These are phyloP conservation scores for Magnolia officinalis DNA, from an alignment of 164 flowering plant species.

Conservation along the genomic window DNA sequence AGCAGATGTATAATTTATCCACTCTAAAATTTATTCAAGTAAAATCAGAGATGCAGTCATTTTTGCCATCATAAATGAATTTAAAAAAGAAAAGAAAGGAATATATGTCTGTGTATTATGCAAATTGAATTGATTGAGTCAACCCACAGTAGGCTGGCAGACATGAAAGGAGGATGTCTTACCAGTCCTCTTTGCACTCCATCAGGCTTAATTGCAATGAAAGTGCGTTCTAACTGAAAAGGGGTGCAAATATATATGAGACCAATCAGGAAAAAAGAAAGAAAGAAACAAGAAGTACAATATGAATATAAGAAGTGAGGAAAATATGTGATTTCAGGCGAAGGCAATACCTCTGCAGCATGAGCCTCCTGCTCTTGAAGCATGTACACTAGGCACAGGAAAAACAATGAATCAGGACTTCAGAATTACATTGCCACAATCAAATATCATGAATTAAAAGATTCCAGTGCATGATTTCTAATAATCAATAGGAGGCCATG, in stretches of 20 bases:
- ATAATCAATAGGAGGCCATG: not conserved
- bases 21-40: too few relatives aligned
- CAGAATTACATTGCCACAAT: not conserved
- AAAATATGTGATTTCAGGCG: not conserved
- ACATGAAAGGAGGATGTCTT: slow-evolving; percentile 14
- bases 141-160: not conserved
- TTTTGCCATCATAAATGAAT: not conserved
- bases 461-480: not conserved
- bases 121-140: not conserved
- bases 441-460: not conserved
- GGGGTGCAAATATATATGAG: not conserved
- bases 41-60: not conserved
- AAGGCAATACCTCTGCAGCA: slow-evolving; percentile 80
- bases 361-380: slow-evolving; percentile 87
- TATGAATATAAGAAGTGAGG: not conserved
- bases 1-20: too few relatives aligned
- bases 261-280: not conserved
- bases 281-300: not conserved
- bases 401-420: slow-evolving; percentile 12
- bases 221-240: slow-evolving; percentile 82
- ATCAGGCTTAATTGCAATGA: slow-evolving; percentile 98
- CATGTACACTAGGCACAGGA: slow-evolving; percentile 59
- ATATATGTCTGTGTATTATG: too few relatives aligned
- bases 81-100: not conserved
- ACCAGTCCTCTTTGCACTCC: slow-evolving; percentile 99